Evolutionary conservation across 2,329 filamentous ascomycete genomes (phyloP).

Genomic region (Clarireedia homoeocarpa): DNA sequence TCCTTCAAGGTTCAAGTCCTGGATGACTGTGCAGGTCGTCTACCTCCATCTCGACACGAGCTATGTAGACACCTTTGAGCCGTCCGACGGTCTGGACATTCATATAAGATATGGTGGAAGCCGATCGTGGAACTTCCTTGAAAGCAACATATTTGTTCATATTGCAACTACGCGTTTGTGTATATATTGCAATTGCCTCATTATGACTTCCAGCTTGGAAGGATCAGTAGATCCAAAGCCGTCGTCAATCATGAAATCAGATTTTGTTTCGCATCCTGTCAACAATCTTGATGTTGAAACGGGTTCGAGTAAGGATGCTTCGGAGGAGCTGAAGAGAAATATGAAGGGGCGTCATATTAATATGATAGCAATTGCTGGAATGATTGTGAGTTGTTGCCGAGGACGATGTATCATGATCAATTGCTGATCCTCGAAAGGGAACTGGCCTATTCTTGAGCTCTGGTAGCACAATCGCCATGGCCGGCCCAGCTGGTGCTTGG

Average conservation of each 20-base stretch:
- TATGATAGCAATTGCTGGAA: slow-evolving; percentile 37
- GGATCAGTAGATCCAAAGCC: background rate
- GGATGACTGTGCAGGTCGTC: background rate
- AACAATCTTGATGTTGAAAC: background rate
- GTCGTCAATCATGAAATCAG: background rate
- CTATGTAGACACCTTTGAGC: background rate
- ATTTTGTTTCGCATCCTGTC: background rate
- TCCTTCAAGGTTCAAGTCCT: background rate
- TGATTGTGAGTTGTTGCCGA: slow-evolving; percentile 48
- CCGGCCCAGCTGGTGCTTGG: slow-evolving; percentile 40
- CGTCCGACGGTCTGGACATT: too few species aligned
- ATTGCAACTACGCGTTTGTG: background rate
- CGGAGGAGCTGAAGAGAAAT: slow-evolving; percentile 35
- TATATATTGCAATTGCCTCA: background rate
- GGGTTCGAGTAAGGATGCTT: slow-evolving; percentile 5
- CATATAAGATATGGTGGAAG: background rate
- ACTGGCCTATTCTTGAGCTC: slow-evolving; percentile 47
- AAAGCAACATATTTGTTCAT: background rate
- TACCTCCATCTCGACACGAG: background rate
- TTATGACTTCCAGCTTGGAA: background rate
- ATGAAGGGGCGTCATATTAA: slow-evolving; percentile 38
- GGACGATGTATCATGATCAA: background rate
- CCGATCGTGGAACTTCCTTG: background rate
- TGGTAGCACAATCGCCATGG: slow-evolving; percentile 38
- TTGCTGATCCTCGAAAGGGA: slow-evolving; percentile 25